Evolutionary conservation across 148 eudicot species (phyloP).

Genomic region (Hydrangea macrophylla): DNA sequence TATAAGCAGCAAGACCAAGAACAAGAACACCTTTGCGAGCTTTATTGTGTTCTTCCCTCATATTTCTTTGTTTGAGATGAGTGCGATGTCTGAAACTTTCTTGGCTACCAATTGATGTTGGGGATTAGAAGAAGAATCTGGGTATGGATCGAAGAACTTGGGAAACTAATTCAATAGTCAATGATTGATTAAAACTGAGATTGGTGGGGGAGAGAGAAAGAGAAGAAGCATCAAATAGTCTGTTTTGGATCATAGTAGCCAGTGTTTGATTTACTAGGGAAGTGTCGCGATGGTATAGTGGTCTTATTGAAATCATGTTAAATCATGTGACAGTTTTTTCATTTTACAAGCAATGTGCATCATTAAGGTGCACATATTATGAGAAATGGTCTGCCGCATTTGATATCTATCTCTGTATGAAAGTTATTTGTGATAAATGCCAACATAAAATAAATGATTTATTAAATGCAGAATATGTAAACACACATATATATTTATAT

Average conservation of each 20-base stretch:
- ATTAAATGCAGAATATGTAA: no score
- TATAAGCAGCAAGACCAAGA: slow-evolving; percentile 27
- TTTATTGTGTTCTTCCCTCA: slow-evolving; percentile 19
- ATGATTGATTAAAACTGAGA: slow-evolving; percentile 2
- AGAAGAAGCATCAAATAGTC: slow-evolving; percentile 19
- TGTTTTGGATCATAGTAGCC: no score
- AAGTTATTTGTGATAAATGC: no score
- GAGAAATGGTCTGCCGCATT: no score
- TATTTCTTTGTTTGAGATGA: slow-evolving; percentile 30
- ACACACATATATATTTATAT: no score
- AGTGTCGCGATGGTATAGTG: slow-evolving; percentile 17
- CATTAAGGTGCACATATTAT: no score
- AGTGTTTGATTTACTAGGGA: slow-evolving; percentile 21
- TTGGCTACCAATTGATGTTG: slow-evolving; percentile 35
- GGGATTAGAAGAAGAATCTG: slow-evolving; percentile 34
- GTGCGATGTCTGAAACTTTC: slow-evolving; percentile 27
- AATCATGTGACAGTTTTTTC: no score
- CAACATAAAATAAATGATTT: no score
- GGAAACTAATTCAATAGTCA: slow-evolving; percentile 23
- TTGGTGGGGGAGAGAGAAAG: neutral
- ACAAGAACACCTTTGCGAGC: slow-evolving; percentile 18
- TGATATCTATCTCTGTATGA: no score
- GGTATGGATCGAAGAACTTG: slow-evolving; percentile 35
- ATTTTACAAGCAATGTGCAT: no score
- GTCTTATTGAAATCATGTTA: slow-evolving; percentile 24